Conservation (phyloP, 495 filamentous ascomycete species). For the Neurospora sp. region DNA sequence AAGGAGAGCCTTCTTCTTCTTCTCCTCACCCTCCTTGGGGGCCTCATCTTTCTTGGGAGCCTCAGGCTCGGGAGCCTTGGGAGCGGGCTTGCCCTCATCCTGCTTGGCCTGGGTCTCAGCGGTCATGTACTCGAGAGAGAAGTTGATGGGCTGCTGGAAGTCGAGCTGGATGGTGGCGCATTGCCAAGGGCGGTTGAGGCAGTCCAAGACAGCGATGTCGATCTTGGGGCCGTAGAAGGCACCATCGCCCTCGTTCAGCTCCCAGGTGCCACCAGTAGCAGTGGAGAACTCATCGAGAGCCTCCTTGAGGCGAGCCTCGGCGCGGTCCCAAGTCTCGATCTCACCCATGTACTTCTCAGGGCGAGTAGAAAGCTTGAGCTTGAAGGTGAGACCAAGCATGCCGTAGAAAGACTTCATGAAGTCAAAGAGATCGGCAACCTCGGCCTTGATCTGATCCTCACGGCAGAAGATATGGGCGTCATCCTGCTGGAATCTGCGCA, state of each 20-base stretch:
- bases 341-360: slow-evolving; percentile 88
- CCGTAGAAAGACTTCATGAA: slow-evolving; percentile 80
- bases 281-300: slow-evolving; percentile 69
- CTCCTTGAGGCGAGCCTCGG: slow-evolving; percentile 65
- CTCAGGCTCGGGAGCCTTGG: slow-evolving; percentile 28
- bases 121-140: slow-evolving; percentile 32
- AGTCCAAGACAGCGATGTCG: slow-evolving; percentile 52
- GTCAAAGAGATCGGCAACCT: slow-evolving; percentile 82
- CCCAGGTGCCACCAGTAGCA: slow-evolving; percentile 60
- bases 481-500: slow-evolving; percentile 89
- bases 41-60: slow-evolving; percentile 16
- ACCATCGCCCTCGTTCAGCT: slow-evolving; percentile 84
- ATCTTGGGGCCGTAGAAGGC: slow-evolving; percentile 96
- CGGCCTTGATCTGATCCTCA: slow-evolving; percentile 55
- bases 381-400: slow-evolving; percentile 89
- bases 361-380: slow-evolving; percentile 87
- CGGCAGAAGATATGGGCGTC: slow-evolving; percentile 72
- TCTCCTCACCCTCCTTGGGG: slow-evolving; percentile 5
- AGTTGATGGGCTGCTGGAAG: slow-evolving; percentile 74
- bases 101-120: slow-evolving; percentile 43
- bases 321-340: slow-evolving; percentile 77
- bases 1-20: slow-evolving; percentile 24
- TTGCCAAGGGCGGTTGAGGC: slow-evolving; percentile 45
- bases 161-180: slow-evolving; percentile 97
- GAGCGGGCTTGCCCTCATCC: slow-evolving; percentile 31